These are phyloP conservation scores for Ilyonectria mors-panacis DNA, from an alignment of 2,329 filamentous ascomycete species.

Conservation along the genomic window DNA sequence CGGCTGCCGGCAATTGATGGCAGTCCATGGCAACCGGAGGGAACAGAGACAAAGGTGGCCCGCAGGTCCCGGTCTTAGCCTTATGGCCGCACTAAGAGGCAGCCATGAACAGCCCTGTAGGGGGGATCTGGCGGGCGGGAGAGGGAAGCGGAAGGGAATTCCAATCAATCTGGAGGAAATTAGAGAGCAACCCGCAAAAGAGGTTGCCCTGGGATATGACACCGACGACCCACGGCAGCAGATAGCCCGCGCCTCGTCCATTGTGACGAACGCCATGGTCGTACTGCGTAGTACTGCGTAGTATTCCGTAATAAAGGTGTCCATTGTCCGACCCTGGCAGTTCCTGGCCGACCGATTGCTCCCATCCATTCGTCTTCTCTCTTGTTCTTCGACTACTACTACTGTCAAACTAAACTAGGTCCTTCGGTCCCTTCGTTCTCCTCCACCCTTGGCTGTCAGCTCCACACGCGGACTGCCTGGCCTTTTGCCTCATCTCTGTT, in stretches of 20 bases:
- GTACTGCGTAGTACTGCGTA: too few relatives aligned
- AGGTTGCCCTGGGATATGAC: conserved; percentile 44
- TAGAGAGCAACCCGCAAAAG: conserved; percentile 28
- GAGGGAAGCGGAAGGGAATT: conserved; percentile 36
- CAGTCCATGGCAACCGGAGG: neutral
- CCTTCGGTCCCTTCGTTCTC: conserved; percentile 6
- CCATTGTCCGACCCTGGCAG: neutral
- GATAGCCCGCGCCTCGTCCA: neutral
- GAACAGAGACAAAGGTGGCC: neutral
- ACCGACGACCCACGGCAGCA: conserved; percentile 1
- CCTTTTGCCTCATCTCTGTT: conserved; percentile 16
- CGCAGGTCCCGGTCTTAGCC: conserved; percentile 1
- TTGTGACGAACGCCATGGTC: conserved; percentile 7
- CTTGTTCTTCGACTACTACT: neutral
- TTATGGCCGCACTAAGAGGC: neutral
- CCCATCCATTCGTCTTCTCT: neutral
- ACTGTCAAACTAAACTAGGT: conserved; percentile 1
- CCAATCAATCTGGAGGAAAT: conserved; percentile 45
- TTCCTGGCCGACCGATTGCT: neutral
- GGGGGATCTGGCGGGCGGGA: conserved; percentile 20
- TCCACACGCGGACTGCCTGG: conserved; percentile 18
- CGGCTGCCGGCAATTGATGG: neutral
- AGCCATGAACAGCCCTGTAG: neutral
- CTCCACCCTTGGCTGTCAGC: conserved; percentile 13
- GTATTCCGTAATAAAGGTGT: conserved; percentile 28